These are phyloP conservation scores for Pseudoturritis turrita DNA, from an alignment of 345 rosid species.

Conservation along the genomic window DNA sequence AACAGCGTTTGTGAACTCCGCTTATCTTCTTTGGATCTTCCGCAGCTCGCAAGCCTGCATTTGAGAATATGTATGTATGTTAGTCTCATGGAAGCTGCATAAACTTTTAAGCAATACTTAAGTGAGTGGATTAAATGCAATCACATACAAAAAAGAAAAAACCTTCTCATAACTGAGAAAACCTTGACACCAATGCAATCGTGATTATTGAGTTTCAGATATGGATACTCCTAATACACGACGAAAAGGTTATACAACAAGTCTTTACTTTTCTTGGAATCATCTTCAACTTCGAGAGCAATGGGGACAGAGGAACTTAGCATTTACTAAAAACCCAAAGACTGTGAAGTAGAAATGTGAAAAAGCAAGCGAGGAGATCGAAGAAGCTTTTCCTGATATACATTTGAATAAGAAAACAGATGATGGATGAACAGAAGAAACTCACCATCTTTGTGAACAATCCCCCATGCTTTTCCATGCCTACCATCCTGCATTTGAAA, in stretches of 20 bases:
- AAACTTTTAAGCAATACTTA: neutral
- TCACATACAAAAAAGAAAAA: neutral
- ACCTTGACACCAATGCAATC: neutral
- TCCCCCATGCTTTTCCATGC: constrained; percentile 98
- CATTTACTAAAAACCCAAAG: neutral
- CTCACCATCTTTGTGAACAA: constrained; percentile 85
- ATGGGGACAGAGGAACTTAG: neutral
- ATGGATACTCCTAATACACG: neutral
- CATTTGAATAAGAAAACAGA: neutral
- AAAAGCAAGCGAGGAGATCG: neutral
- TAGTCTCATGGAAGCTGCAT: constrained; percentile 9
- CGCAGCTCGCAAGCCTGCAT: constrained; percentile 58
- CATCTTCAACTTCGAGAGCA: neutral
- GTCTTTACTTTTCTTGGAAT: neutral
- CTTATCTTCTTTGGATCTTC: constrained; percentile 87
- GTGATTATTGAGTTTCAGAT: neutral
- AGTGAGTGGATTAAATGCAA: neutral
- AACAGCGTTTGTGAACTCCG: constrained; percentile 89
- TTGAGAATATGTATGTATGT: neutral
- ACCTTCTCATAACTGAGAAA: neutral
- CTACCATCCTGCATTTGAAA: constrained; percentile 74
- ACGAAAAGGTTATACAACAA: neutral
- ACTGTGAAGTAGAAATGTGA: neutral
- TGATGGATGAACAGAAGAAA: constrained; percentile 20
- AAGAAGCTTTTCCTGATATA: neutral